Conservation (phyloP, 805 yeast species). For the Suhomyces sp. region DNA sequence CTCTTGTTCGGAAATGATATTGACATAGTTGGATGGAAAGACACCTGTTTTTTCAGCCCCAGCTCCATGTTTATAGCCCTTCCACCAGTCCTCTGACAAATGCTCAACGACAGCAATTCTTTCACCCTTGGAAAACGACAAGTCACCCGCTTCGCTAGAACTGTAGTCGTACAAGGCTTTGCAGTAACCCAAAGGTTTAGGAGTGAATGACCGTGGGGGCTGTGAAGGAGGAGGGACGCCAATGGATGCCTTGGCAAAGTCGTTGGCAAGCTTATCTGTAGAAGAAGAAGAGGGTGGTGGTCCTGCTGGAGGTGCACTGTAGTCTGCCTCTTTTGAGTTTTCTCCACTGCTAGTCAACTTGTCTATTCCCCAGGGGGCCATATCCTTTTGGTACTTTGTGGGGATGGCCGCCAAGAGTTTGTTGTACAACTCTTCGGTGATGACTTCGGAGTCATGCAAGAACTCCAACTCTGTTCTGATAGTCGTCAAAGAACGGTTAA, state of each 20-base stretch:
- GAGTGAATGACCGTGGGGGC: constrained; percentile 15
- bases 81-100: constrained; percentile 88
- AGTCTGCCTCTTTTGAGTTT: constrained; percentile 4
- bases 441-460: constrained; percentile 68
- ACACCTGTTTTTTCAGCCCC: constrained; percentile 58
- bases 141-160: constrained; percentile 75
- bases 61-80: constrained; percentile 51
- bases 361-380: constrained; percentile 46
- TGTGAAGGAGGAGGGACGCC: constrained; percentile 17
- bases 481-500: constrained; percentile 76
- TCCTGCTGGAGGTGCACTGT: constrained; percentile 6
- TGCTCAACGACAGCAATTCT: constrained; percentile 67
- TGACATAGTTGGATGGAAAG: constrained; percentile 88
- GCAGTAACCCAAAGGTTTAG: constrained; percentile 34
- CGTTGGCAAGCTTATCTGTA: constrained; percentile 9
- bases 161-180: constrained; percentile 74
- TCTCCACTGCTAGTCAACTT: constrained; percentile 14
- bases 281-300: constrained; percentile 12
- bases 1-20: constrained; percentile 33
- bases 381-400: constrained; percentile 49
- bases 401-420: constrained; percentile 56
- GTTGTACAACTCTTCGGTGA: constrained; percentile 53
- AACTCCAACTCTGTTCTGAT: constrained; percentile 79
- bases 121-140: constrained; percentile 63
- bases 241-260: constrained; percentile 13